Conservation (phyloP, 768 basidiomycete genomes). For the Trametes maxima region DNA sequence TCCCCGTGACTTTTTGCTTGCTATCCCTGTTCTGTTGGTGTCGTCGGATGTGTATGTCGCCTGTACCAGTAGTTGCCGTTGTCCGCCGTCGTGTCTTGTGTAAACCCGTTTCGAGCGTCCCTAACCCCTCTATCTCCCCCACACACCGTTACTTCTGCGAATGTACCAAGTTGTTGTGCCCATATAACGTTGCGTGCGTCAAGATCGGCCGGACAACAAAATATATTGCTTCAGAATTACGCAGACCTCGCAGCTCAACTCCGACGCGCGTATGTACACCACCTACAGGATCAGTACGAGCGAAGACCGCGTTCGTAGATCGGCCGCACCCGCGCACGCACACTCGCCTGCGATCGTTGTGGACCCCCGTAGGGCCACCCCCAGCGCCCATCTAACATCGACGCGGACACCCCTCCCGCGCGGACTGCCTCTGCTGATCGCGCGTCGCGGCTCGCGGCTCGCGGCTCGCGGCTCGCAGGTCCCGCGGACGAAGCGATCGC, state of each 20-base stretch:
- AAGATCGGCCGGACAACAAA: no score
- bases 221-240: no score
- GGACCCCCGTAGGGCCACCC: neutral
- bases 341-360: neutral
- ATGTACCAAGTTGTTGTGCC: no score
- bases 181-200: no score
- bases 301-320: neutral
- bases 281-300: no score
- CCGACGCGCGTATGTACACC: no score
- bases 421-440: no score
- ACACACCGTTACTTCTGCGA: no score
- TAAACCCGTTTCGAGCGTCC: neutral
- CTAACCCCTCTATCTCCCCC: no score
- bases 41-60: slow-evolving; percentile 1
- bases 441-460: no score
- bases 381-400: neutral
- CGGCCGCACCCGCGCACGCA: neutral
- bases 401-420: no score
- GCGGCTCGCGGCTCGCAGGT: neutral
- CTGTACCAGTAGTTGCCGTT: slow-evolving; percentile 4
- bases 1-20: slow-evolving; percentile 3
- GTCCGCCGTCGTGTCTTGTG: neutral
- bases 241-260: no score
- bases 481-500: neutral
- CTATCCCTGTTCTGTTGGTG: slow-evolving; percentile 2